phyloP scores from a whole-genome alignment of 768 basidiomycete species.

The Austroboletus festivus region DNA sequence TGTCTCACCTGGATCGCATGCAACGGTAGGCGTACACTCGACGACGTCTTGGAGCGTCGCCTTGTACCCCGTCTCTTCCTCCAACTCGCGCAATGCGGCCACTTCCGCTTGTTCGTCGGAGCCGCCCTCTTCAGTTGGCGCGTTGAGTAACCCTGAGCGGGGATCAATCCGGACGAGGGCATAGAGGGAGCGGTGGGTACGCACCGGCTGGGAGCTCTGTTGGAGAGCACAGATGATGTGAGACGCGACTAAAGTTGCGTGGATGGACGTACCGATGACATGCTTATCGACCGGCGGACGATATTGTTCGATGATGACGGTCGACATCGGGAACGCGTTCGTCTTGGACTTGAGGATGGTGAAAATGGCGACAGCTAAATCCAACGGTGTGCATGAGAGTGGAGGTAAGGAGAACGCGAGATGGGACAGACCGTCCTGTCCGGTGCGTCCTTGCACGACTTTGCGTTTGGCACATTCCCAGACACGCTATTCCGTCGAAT shows the following conservation, averaged over 20 bases:
- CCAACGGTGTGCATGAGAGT: background rate
- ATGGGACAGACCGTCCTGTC: conserved; percentile 66
- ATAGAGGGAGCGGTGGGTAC: conserved; percentile 22
- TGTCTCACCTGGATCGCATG: conserved; percentile 73
- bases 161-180: no score
- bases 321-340: conserved; percentile 68
- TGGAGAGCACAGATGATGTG: no score
- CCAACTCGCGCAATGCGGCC: conserved; percentile 83
- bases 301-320: conserved; percentile 88
- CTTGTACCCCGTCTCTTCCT: conserved; percentile 90
- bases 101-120: conserved; percentile 65
- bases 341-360: conserved; percentile 76
- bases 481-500: conserved; percentile 45
- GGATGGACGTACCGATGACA: conserved; percentile 57
- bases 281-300: conserved; percentile 80
- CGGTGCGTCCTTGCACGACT: conserved; percentile 73
- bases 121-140: conserved; percentile 34
- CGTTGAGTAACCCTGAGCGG: conserved; percentile 79
- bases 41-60: conserved; percentile 52
- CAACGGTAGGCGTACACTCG: conserved; percentile 59
- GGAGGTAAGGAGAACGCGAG: background rate
- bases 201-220: conserved; percentile 59
- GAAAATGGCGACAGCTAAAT: conserved; percentile 77
- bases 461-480: conserved; percentile 91
- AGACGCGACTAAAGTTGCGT: background rate